Base-by-base conservation (phyloP, 2,329 filamentous ascomycete genomes). In the Colletotrichum paranaense region DNA sequence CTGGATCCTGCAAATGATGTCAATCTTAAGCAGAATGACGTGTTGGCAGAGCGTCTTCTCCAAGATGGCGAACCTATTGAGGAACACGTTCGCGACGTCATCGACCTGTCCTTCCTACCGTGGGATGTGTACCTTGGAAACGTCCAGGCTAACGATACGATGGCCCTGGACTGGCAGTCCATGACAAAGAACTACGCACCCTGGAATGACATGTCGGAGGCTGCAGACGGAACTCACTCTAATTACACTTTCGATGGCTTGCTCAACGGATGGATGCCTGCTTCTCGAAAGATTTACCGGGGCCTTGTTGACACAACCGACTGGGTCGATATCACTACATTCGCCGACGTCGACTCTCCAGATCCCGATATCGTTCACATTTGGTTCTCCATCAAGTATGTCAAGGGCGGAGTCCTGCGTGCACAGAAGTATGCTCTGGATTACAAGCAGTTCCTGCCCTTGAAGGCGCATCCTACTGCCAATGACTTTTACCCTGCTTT, bases 81-180 rank as follows among this genome's bases (percentile, higher is more conserved):
- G 56, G 42, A 49, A 22, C 65, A 67, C n/a, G 65, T 67, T 11
- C 38, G 65, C 55, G 56, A 67, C 5, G 35, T 67, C 28, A 19
- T 60, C 28, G 28, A 53, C 2, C 16, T 67, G 12, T 42, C 55
- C n/a, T 60, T 32, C 26, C 16, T 59, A 8, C 65, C 65, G 1
- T 67, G 65, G 65, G 65, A 67, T 9, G 52, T 57, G 4, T 67
- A 49, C 14, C 65, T 67, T 14, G 65, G 65, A 28, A 67, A 67
- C 16, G 56, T 60, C 5, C 56, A 67, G 26, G 65, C 65, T 1
- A 60, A 67, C 28, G 56, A 67, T 35, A 67, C 65, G 5, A 67
- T 67, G 65, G 32, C 55, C 11, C 35, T 67, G 14, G n/a, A 60
- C 14, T 60, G 56, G 55, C 42, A 38, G 14, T 49, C 65, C 12